Evolutionary conservation across 768 basidiomycete species (phyloP).

Genomic region (Clitopilus passeckerianus): DNA sequence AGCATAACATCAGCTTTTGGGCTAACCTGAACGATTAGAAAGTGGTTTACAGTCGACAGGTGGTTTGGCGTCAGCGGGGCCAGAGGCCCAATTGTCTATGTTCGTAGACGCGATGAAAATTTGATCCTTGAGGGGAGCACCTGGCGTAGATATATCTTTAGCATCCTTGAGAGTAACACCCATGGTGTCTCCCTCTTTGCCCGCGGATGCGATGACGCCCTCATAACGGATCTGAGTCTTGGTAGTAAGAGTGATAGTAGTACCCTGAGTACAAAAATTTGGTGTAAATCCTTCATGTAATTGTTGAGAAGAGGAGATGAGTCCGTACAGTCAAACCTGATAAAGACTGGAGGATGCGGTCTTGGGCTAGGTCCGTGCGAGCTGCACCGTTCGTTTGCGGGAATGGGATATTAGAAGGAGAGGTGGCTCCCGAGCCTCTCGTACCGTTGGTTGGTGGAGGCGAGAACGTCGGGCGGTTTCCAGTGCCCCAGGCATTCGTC

Average conservation of each 20-base stretch:
- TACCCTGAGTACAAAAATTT: constrained; percentile 39
- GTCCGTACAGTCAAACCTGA: constrained; percentile 58
- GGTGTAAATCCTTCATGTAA: not conserved
- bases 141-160: constrained; percentile 65
- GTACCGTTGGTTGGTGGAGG: constrained; percentile 41
- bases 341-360: constrained; percentile 59
- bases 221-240: constrained; percentile 72
- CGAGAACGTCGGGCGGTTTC: constrained; percentile 70
- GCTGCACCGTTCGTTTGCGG: constrained; percentile 46
- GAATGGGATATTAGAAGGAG: constrained; percentile 32
- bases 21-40: not conserved
- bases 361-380: constrained; percentile 43
- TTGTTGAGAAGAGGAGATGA: too few species aligned
- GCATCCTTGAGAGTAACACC: constrained; percentile 77
- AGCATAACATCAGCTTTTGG: constrained; percentile 2
- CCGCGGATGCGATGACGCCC: constrained; percentile 61
- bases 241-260: constrained; percentile 70
- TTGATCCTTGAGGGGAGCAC: constrained; percentile 64
- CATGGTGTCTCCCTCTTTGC: constrained; percentile 57
- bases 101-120: constrained; percentile 68
- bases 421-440: constrained; percentile 26
- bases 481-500: constrained; percentile 61
- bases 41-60: constrained; percentile 64
- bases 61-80: constrained; percentile 65
- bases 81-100: constrained; percentile 70